These are phyloP conservation scores for Cubamyces lactineus DNA, from an alignment of 768 basidiomycete genomes.

Conservation along the genomic window DNA sequence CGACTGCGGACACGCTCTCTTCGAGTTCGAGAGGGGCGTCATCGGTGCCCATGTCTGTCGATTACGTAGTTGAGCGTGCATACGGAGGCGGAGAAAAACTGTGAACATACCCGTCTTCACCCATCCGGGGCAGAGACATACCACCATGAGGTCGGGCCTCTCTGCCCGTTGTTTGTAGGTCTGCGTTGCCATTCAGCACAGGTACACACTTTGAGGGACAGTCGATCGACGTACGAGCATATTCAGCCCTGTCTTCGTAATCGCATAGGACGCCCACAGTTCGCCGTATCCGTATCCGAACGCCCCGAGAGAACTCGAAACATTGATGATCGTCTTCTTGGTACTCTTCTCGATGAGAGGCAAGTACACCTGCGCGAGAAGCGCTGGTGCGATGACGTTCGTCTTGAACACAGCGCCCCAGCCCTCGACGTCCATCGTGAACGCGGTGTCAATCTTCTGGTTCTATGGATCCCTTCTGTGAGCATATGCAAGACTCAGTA, in stretches of 20 bases:
- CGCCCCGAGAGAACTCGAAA: conserved; percentile 28
- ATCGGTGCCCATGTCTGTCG: conserved; percentile 19
- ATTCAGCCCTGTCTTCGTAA: conserved; percentile 42
- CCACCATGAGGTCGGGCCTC: conserved; percentile 15
- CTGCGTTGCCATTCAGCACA: background rate
- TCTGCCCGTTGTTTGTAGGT: conserved; percentile 20
- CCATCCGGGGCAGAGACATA: conserved; percentile 23
- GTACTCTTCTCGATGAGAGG: conserved; percentile 37
- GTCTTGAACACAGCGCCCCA: conserved; percentile 16
- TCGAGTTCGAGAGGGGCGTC: conserved; percentile 10
- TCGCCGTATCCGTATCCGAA: conserved; percentile 33
- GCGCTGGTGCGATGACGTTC: conserved; percentile 41
- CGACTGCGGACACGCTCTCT: conserved; percentile 13
- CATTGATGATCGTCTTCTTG: conserved; percentile 40
- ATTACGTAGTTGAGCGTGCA: background rate
- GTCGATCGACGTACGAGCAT: conserved; percentile 38
- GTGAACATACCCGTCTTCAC: conserved; percentile 27
- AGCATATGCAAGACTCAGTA: background rate
- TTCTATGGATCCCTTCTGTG: conserved; percentile 16
- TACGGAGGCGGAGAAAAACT: background rate
- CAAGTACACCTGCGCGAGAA: conserved; percentile 38
- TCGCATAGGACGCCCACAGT: conserved; percentile 36
- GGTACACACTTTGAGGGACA: no score
- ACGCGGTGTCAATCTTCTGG: conserved; percentile 33
- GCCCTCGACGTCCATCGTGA: conserved; percentile 29